Base-by-base conservation (phyloP, 371 early-diverging fungal genomes). In the Mucor piriformis region DNA sequence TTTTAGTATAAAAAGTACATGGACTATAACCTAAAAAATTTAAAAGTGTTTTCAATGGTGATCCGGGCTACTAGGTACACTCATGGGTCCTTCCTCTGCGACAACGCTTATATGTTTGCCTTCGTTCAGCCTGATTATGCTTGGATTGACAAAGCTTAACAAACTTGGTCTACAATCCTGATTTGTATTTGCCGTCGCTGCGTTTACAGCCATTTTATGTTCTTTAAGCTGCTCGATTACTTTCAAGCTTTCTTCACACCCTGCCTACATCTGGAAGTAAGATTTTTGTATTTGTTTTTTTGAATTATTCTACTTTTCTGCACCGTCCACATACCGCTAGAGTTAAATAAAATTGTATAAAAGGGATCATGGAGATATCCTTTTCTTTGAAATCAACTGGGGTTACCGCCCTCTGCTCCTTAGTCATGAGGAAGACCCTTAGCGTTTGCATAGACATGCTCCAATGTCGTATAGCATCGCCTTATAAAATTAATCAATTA, bases 311-410 rank as follows among this genome's bases (percentile, higher is more conserved):
- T 54, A 54, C 55, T 55, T 43, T 55, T 46, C 27, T 55, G 46
- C 55, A 55, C 50, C 35, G 50, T 50, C 15, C n/a, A 59, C 59
- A 52, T 59, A 59, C 53, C 34, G 47, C 52, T 52, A 59, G 20
- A 44, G 47, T 52, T 47, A 52, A 52, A 16, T 59, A 51, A 51
- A 59, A 52, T 53, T 52, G 18, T 6, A 59, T 59, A 29, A 43
- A 5, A 40, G 42, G 42, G 16, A 40, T 18, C 18, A 40, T 40
- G 18, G 18, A 40, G 3, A 59, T 52, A 51, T 59, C 53, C 32
- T 59, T 59, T 35, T 51, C 59, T 52, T 51, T 35, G 35, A 59
- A 59, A 12, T 59, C 46, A 44, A 52, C 53, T 8, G 53, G 59
- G 37, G 35, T 53, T 52, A 25, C 46, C n/a, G 43, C 47, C 21